Percentiles rank a stretch among this genome's conserved stretches.
These are phyloP conservation scores for Trifolium repens DNA, from an alignment of 306 rosid species.

Conservation along the genomic window DNA sequence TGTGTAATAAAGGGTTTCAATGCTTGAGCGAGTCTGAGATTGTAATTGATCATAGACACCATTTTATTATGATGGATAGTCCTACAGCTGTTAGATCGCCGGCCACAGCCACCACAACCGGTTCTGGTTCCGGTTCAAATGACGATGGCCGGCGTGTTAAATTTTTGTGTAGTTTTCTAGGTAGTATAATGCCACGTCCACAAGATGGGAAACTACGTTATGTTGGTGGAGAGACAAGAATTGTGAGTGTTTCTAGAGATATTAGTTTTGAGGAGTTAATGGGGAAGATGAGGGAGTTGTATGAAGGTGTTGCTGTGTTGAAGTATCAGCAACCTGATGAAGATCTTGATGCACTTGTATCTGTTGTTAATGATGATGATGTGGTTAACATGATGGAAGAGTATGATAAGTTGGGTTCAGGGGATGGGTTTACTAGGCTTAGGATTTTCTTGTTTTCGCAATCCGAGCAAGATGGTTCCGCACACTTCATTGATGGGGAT, in stretches of 20 bases:
- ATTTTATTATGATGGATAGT: constrained; percentile 79
- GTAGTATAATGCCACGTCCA: constrained; percentile 96
- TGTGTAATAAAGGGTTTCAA: constrained; percentile 67
- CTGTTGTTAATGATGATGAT: constrained; percentile 95
- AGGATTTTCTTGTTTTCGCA: constrained; percentile 87
- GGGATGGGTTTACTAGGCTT: constrained; percentile 92
- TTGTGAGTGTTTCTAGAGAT: constrained; percentile 78
- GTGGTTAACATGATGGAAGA: constrained; percentile 99
- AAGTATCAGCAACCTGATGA: constrained; percentile 99
- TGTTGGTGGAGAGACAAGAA: constrained; percentile 96
- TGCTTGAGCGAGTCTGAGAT: constrained; percentile 59
- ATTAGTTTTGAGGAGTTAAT: constrained; percentile 83
- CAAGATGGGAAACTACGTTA: constrained; percentile 95
- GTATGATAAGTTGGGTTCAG: constrained; percentile 90
- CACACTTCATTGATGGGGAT: constrained; percentile 75
- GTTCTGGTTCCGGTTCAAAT: constrained; percentile 48
- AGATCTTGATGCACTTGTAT: constrained; percentile 96
- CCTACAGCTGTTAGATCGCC: constrained; percentile 59
- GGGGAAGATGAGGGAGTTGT: constrained; percentile 87
- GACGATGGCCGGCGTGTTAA: constrained; percentile 80
- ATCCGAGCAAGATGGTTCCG: constrained; percentile 71
- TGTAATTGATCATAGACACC: constrained; percentile 49
- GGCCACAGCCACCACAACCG: constrained; percentile 31
- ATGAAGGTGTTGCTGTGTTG: constrained; percentile 76
- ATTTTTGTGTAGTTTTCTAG: constrained; percentile 87